phyloP scores from a whole-genome alignment of 306 rosid genomes.

The Pterocarpus santalinus region DNA sequence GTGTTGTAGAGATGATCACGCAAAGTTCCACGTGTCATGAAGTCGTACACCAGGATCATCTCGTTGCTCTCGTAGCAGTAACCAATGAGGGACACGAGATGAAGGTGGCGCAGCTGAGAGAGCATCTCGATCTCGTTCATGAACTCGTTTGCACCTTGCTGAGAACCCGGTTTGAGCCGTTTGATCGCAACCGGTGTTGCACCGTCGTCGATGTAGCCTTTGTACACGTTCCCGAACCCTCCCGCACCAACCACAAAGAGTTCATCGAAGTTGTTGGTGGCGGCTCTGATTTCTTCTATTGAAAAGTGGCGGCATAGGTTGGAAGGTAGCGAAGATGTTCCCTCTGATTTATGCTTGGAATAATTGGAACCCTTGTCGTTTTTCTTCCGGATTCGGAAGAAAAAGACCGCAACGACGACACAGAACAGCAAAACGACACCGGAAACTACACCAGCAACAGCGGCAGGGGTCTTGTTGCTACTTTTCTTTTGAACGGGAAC shows the following conservation, averaged over 20 bases:
- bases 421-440: neutral
- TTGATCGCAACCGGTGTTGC: neutral
- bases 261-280: slow-evolving; percentile 44
- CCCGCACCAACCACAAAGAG: slow-evolving; percentile 17
- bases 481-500: neutral
- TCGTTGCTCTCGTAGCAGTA: slow-evolving; percentile 46
- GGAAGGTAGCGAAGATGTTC: slow-evolving; percentile 1
- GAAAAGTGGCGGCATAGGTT: slow-evolving; percentile 42
- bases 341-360: neutral
- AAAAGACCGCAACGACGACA: neutral
- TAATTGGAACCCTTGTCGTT: neutral
- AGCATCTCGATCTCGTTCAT: slow-evolving; percentile 58
- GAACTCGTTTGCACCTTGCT: slow-evolving; percentile 58
- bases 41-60: slow-evolving; percentile 21
- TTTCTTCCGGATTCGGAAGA: neutral
- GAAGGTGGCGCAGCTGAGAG: slow-evolving; percentile 55
- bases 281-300: slow-evolving; percentile 32
- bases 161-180: neutral
- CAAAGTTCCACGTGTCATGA: slow-evolving; percentile 18
- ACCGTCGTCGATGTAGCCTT: neutral
- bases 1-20: slow-evolving; percentile 37
- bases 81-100: slow-evolving; percentile 52
- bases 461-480: neutral
- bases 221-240: slow-evolving; percentile 24
- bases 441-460: neutral